A percentile compares a stretch with the other conserved stretches of the same genome.
These are phyloP conservation scores for Penicillium sp. DNA, from an alignment of 2,329 filamentous ascomycete genomes.

Conservation along the genomic window DNA sequence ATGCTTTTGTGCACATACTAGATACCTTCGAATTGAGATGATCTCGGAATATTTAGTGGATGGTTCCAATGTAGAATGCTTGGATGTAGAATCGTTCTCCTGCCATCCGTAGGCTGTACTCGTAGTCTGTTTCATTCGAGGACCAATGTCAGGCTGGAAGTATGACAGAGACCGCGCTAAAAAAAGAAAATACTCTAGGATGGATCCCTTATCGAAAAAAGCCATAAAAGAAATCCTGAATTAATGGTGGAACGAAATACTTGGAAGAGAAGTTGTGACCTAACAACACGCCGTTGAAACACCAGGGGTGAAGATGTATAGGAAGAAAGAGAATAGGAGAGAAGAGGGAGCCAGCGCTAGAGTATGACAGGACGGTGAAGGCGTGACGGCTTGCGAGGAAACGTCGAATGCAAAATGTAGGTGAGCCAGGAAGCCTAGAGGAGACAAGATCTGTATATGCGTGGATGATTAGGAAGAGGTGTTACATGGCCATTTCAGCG, in stretches of 20 bases:
- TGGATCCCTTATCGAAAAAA: background rate
- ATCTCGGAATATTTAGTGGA: background rate
- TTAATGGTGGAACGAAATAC: background rate
- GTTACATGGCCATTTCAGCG: conserved; percentile 93
- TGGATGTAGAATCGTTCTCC: background rate
- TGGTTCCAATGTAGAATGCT: background rate
- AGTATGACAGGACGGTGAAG: background rate
- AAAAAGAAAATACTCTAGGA: background rate
- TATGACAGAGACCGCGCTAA: background rate
- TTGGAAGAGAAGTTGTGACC: background rate
- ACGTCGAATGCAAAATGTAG: conserved; percentile 17
- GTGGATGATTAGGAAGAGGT: background rate
- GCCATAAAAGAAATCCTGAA: background rate
- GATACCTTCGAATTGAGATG: background rate
- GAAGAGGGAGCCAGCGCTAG: conserved; percentile 5
- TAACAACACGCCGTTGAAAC: background rate
- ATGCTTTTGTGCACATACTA: background rate
- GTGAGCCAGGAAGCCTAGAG: conserved; percentile 9
- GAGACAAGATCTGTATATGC: conserved; percentile 6
- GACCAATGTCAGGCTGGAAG: too few species aligned
- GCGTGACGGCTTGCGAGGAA: conserved; percentile 11
- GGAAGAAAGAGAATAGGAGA: background rate
- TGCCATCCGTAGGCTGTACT: too few species aligned
- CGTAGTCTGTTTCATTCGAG: too few species aligned
- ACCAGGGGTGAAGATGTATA: conserved; percentile 13